Conservation (phyloP, 495 filamentous ascomycete genomes). For the Hypomontagnella monticulosa region DNA sequence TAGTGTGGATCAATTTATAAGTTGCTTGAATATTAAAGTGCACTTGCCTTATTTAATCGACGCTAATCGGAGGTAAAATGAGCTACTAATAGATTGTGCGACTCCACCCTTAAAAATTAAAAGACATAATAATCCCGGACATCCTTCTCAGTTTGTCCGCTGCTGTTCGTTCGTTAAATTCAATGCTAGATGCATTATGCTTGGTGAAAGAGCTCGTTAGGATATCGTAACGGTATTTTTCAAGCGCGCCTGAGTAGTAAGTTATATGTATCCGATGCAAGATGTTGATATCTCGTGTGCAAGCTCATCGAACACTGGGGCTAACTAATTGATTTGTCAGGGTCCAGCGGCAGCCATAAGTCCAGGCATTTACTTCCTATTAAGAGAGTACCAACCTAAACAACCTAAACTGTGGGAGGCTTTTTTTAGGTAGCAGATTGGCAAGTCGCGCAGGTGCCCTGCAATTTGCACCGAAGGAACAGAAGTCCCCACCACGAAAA, state of each 20-base stretch:
- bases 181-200: not conserved
- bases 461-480: not conserved
- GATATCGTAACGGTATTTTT: not conserved
- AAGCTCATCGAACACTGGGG: not conserved
- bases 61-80: constrained; percentile 40
- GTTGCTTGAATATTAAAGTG: constrained; percentile 35
- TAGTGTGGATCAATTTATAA: constrained; percentile 37
- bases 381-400: constrained; percentile 5
- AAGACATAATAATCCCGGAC: constrained; percentile 29
- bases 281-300: no score
- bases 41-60: constrained; percentile 38
- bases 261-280: not conserved
- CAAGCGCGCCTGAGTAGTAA: constrained; percentile 1
- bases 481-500: no score
- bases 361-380: not conserved
- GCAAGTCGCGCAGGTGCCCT: constrained; percentile 3
- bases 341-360: constrained; percentile 2
- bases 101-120: constrained; percentile 23
- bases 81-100: constrained; percentile 38
- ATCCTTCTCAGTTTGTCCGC: constrained; percentile 14
- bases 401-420: not conserved
- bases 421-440: not conserved
- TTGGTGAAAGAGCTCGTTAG: not conserved
- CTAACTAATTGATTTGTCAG: constrained; percentile 16
- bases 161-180: constrained; percentile 20